Evolutionary conservation across 2,329 filamentous ascomycete genomes (phyloP), one percentile per base, ranked within the genome.

Genomic region (Hypoxylon sp.): DNA sequence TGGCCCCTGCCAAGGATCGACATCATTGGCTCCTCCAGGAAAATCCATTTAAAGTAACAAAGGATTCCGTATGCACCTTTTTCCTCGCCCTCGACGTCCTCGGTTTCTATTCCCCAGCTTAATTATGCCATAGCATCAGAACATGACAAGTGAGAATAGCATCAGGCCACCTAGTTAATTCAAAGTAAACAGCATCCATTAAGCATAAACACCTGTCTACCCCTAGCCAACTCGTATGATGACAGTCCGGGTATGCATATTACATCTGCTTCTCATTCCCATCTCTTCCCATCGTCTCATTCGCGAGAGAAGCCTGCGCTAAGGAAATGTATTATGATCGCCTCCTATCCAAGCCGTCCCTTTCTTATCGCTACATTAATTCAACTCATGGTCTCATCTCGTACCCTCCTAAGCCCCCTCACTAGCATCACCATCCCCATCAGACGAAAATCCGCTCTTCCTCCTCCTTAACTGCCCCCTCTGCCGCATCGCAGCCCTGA

Each of bases 401-500:
- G 9, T 55, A 3, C 39, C 8, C 41, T 37, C 3, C 16, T 30
- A 23, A 45, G 53, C 39, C n/a, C 50, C 61, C 12, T 65, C 60
- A 9, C 66, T 68, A 19, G 37, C 63, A 63, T 74, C 72, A 21
- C 71, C 73, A 29, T 76, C 74, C 19, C 71, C 73, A 29, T 76
- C 74, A 16, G 68, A 41, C 16, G 73, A 74, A 25, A 71, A 16
- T 14, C 76, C 77, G 68, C 83, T 88, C 82, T 82, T 86, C 70
- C 81, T 78, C 70, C 91, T 84, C 68, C 84, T 78, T 65, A 85
- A 76, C 75, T 90, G 86, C 2, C 90, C 90, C n/a, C 92, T 81
- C 77, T 94, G 90, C 71, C 85, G 83, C 92, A 98, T 97, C 3
- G 93, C 93, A 71, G 90, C 91, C 57, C 92, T 86, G 71, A 98